Evolutionary conservation across 257 asterid genomes (phyloP).

Genomic region (Nicotiana knightiana): DNA sequence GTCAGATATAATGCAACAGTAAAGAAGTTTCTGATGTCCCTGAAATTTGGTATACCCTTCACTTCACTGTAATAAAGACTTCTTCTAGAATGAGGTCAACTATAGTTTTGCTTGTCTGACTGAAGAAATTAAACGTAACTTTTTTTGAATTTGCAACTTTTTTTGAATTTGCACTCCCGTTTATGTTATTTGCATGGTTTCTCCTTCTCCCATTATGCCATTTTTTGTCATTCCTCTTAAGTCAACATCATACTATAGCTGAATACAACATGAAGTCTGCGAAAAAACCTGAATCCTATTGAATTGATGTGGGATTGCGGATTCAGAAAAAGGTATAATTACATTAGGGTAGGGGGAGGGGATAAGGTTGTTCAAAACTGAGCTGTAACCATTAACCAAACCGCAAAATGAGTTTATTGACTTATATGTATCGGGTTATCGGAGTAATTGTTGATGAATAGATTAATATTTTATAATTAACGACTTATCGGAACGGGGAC

Average conservation of each 20-base stretch:
- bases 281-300: no score
- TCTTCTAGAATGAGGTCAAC: neutral
- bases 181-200: neutral
- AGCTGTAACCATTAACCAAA: no score
- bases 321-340: no score
- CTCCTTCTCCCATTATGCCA: neutral
- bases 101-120: neutral
- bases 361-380: no score
- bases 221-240: neutral
- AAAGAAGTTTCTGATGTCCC: slow-evolving; percentile 43
- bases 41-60: neutral
- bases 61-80: neutral
- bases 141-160: neutral
- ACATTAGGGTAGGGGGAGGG: no score
- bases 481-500: no score
- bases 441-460: no score
- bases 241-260: neutral
- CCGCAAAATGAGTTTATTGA: no score
- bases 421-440: no score
- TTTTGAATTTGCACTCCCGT: neutral
- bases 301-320: neutral
- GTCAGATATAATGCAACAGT: slow-evolving; percentile 60
- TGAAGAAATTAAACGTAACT: neutral
- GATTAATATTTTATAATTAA: no score
- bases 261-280: neutral